These are phyloP conservation scores for Alternaria consortialis DNA, from an alignment of 2,329 filamentous ascomycete species.

Conservation along the genomic window DNA sequence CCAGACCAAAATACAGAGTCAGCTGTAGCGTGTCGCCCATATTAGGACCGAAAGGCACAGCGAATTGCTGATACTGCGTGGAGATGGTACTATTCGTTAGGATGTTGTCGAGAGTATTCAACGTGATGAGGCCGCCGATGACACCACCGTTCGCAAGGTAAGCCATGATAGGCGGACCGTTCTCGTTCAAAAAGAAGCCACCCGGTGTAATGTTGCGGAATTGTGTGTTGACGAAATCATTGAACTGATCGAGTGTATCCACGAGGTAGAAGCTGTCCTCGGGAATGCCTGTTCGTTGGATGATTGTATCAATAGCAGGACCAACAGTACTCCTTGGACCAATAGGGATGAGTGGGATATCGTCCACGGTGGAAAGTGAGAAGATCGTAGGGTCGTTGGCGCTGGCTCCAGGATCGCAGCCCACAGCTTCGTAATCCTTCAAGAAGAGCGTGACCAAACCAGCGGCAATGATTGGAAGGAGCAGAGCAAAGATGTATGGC, in stretches of 20 bases:
- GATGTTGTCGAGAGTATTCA: conserved; percentile 90
- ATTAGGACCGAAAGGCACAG: conserved; percentile 73
- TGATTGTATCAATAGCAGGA: conserved; percentile 36
- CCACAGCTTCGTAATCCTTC: conserved; percentile 61
- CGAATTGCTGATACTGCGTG: conserved; percentile 78
- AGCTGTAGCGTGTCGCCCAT: conserved; percentile 80
- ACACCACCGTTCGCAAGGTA: conserved; percentile 74
- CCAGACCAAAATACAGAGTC: conserved; percentile 82
- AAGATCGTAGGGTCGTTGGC: conserved; percentile 44
- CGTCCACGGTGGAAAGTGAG: conserved; percentile 35
- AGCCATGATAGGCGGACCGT: conserved; percentile 69
- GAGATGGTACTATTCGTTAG: conserved; percentile 73
- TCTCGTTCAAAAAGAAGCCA: conserved; percentile 79
- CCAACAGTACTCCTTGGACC: conserved; percentile 51
- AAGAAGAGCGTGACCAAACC: conserved; percentile 82
- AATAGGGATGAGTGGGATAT: conserved; percentile 48
- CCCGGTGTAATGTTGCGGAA: conserved; percentile 77
- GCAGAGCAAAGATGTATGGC: conserved; percentile 76
- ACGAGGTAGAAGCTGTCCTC: conserved; percentile 60
- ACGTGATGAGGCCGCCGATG: conserved; percentile 73
- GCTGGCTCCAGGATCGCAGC: conserved; percentile 54
- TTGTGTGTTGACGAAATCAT: conserved; percentile 67
- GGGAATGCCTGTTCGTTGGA: conserved; percentile 36
- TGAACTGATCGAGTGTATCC: conserved; percentile 73
- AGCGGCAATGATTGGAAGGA: conserved; percentile 81